phyloP scores from a whole-genome alignment of 2,329 filamentous ascomycete genomes.

The Penicillium vulpinum region DNA sequence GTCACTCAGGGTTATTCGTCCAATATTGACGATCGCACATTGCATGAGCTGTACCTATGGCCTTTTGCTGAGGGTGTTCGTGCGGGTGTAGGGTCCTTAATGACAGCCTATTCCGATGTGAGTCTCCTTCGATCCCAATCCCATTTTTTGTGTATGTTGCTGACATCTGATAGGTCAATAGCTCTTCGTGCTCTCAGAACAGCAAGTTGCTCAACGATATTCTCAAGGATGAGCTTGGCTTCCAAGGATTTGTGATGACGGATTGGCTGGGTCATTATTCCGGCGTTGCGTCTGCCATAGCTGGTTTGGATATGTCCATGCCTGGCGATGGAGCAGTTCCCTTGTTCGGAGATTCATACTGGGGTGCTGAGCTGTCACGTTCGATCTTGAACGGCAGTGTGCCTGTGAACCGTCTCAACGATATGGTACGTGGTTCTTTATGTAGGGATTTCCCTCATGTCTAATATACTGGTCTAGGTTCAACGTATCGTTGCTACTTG shows the following conservation, averaged over 20 bases:
- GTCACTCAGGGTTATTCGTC: constrained; percentile 44
- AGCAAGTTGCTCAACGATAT: constrained; percentile 68
- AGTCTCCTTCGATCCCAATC: constrained; percentile 1
- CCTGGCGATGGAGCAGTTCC: constrained; percentile 60
- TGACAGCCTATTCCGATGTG: constrained; percentile 48
- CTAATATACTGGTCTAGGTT: constrained; percentile 38
- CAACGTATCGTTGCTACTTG: constrained; percentile 60
- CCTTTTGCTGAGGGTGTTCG: constrained; percentile 53
- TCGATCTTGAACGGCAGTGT: constrained; percentile 59
- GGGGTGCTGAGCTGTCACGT: constrained; percentile 57
- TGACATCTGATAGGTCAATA: constrained; percentile 55
- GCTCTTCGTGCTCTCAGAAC: constrained; percentile 67
- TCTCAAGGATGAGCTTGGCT: constrained; percentile 71
- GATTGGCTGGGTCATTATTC: constrained; percentile 68
- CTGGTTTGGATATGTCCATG: constrained; percentile 70
- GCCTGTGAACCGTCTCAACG: constrained; percentile 57
- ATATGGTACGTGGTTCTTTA: constrained; percentile 37
- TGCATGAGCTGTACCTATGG: constrained; percentile 50
- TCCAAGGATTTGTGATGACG: constrained; percentile 69
- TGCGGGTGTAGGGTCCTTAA: constrained; percentile 50
- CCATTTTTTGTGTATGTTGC: not conserved
- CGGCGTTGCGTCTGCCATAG: constrained; percentile 60
- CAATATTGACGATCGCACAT: constrained; percentile 53
- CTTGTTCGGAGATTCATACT: constrained; percentile 55
- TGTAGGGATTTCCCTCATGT: not conserved